These are phyloP conservation scores for Curvularia eragrostidis DNA, from an alignment of 2,329 filamentous ascomycete genomes.

Conservation along the genomic window DNA sequence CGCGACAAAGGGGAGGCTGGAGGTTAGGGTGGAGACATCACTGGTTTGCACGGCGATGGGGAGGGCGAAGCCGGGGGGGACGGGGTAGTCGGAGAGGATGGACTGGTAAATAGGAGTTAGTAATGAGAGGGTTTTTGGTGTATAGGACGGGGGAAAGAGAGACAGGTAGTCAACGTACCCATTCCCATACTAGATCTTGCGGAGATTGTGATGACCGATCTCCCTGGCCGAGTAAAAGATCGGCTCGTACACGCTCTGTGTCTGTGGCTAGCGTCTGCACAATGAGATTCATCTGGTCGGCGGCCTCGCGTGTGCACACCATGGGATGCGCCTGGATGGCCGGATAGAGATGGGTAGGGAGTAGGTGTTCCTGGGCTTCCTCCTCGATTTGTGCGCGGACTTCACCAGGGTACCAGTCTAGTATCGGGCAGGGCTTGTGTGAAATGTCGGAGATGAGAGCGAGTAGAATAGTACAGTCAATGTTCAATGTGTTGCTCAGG, in stretches of 20 bases:
- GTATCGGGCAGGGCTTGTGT: slow-evolving; percentile 59
- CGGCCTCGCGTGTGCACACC: slow-evolving; percentile 71
- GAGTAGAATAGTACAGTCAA: slow-evolving; percentile 74
- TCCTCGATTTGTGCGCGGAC: slow-evolving; percentile 70
- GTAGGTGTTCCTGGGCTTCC: slow-evolving; percentile 66
- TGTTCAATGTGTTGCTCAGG: slow-evolving; percentile 59
- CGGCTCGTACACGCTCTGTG: slow-evolving; percentile 60
- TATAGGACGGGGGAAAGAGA: no score
- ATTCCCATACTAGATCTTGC: slow-evolving; percentile 28
- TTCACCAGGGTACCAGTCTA: slow-evolving; percentile 63
- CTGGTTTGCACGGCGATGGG: slow-evolving; percentile 64
- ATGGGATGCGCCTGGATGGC: slow-evolving; percentile 63
- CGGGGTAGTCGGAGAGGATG: slow-evolving; percentile 59
- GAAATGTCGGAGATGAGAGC: slow-evolving; percentile 77
- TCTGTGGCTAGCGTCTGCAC: slow-evolving; percentile 50
- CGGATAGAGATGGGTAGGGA: slow-evolving; percentile 68
- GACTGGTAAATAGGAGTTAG: slow-evolving; percentile 17
- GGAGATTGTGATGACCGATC: slow-evolving; percentile 17
- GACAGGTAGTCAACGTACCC: slow-evolving; percentile 25
- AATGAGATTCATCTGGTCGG: slow-evolving; percentile 63
- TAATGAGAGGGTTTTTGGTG: no score
- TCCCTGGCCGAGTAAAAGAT: slow-evolving; percentile 63
- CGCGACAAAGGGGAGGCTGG: slow-evolving; percentile 55
- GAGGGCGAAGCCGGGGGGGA: slow-evolving; percentile 63
- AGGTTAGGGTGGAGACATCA: slow-evolving; percentile 47